These are phyloP conservation scores for Ogataea zsoltii DNA, from an alignment of 805 yeast genomes.

Conservation along the genomic window DNA sequence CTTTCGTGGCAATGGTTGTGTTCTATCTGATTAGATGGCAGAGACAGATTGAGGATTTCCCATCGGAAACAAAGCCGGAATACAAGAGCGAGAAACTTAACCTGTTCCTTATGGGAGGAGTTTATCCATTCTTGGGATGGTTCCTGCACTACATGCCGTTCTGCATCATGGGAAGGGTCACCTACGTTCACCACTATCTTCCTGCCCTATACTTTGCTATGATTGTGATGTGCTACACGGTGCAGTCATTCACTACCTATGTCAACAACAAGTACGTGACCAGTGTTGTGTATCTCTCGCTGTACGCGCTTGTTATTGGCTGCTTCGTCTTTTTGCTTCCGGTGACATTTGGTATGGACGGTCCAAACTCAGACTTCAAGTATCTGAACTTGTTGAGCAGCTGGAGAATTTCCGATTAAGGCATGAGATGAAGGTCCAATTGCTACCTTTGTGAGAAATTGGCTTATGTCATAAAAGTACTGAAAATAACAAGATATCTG, in stretches of 20 bases:
- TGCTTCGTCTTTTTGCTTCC: constrained; percentile 64
- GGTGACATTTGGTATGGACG: constrained; percentile 79
- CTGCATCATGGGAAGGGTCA: constrained; percentile 91
- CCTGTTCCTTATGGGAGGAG: constrained; percentile 58
- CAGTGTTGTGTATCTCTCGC: constrained; percentile 39
- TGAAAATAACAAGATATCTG: no score
- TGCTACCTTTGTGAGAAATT: no score
- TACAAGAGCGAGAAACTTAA: constrained; percentile 26
- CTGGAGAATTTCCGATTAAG: constrained; percentile 47
- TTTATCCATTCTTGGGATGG: constrained; percentile 91
- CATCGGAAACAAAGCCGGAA: constrained; percentile 29
- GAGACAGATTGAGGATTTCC: constrained; percentile 71
- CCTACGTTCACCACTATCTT: constrained; percentile 93
- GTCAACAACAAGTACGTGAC: constrained; percentile 28
- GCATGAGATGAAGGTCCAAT: no score
- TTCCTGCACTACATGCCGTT: constrained; percentile 85
- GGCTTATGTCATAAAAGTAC: no score
- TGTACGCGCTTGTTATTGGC: constrained; percentile 55
- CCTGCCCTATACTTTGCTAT: constrained; percentile 96
- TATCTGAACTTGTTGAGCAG: constrained; percentile 54
- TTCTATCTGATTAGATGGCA: constrained; percentile 72
- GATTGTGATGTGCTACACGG: constrained; percentile 64
- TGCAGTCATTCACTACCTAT: constrained; percentile 40
- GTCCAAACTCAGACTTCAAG: constrained; percentile 46
- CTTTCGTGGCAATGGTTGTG: constrained; percentile 48